These are phyloP conservation scores for Actinidia polygama DNA, from an alignment of 179 eudicot genomes.

Conservation along the genomic window DNA sequence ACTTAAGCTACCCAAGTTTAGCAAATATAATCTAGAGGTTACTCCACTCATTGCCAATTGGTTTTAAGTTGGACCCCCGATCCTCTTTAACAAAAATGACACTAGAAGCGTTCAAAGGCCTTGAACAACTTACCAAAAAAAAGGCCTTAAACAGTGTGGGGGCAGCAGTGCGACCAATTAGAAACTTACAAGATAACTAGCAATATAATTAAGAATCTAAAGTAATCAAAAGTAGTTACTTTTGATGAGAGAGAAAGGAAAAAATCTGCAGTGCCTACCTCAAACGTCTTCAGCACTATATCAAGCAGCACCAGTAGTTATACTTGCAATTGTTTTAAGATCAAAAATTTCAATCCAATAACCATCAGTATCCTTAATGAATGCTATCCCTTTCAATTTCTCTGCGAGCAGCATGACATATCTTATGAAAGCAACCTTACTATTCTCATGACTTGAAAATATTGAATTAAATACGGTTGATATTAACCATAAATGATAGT, in stretches of 20 bases:
- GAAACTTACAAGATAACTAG: too few relatives aligned
- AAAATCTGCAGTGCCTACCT: conserved; percentile 6
- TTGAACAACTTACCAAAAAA: too few relatives aligned
- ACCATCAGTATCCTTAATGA: conserved; percentile 94
- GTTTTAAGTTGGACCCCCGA: too few relatives aligned
- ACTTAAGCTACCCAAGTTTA: too few relatives aligned
- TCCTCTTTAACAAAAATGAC: too few relatives aligned
- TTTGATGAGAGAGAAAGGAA: neutral
- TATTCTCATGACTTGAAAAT: too few relatives aligned
- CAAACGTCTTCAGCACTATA: neutral
- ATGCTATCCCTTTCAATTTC: conserved; percentile 81
- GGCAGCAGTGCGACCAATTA: too few relatives aligned
- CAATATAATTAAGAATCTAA: neutral
- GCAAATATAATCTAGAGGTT: too few relatives aligned
- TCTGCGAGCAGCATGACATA: conserved; percentile 43
- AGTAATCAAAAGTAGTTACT: neutral
- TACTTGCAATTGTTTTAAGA: conserved; percentile 50
- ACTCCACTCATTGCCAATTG: too few relatives aligned
- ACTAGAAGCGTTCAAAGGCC: too few relatives aligned
- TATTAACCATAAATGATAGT: neutral
- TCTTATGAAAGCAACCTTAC: conserved; percentile 9
- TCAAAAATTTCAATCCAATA: conserved; percentile 96
- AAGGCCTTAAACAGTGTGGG: too few relatives aligned
- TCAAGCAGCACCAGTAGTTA: conserved; percentile 50
- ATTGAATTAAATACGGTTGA: too few relatives aligned